Evolutionary conservation across 371 early-diverging fungal species (phyloP), one percentile per base, ranked within the genome.

Genomic region (Mortierella sp.): DNA sequence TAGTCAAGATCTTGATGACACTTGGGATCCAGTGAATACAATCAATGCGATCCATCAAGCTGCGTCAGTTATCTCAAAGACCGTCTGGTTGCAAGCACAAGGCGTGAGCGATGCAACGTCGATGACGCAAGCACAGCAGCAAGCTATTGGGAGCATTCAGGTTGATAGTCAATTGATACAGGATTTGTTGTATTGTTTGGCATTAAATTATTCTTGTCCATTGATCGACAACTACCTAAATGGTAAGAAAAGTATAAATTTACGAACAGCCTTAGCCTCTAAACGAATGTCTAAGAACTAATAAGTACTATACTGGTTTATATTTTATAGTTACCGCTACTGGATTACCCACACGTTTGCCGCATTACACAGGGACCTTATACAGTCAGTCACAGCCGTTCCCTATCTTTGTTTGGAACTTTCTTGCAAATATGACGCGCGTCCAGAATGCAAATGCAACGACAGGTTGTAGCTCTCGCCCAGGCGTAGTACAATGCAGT

Each of bases 1-100:
- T 28, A 92, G 85, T 65, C 91, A 90, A 74, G 90, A 91, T 65
- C 87, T 89, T 22, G 94, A 94, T 64, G 96, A 95, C 77, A 86
- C 87, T 28, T 86, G 68, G 58, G 69, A 64, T 32, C 69, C 74
- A 57, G 80, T 72, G 13, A 65, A 84, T 19, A 78, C 87, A 13
- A 77, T 84, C 8, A 66, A 86, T 0, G 52, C 84, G 9, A 88
- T 96, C 21, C 93, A 94, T 69, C 87, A 85, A 11, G 77, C 94
- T 4, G 94, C 89, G 2, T 87, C 85, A 28, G 71, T 85, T 0
- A 86, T 90, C 0, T 88, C 90, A 2, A 89, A 87, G 19, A 69
- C 87, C 2, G 72, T 86, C 1, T 92, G 88, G 83, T 65, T 83
- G 15, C 86, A 87, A 62, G 90, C 90, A 8, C 81, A 84, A 43